These are phyloP conservation scores for Neurospora sp. DNA, from an alignment of 495 filamentous ascomycete genomes.

Conservation along the genomic window DNA sequence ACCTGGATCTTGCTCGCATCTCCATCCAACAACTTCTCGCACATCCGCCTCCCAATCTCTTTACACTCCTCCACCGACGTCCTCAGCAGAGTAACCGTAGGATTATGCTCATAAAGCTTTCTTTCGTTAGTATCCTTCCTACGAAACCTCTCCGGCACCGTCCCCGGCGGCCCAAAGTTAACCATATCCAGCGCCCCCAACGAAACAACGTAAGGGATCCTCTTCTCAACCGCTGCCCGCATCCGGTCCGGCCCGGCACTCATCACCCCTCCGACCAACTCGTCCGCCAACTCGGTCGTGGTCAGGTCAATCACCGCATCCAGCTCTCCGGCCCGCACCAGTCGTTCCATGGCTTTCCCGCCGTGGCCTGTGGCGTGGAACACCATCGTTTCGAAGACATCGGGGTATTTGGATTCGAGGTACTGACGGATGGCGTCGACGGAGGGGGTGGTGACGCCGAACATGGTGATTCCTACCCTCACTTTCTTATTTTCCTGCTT, in stretches of 20 bases:
- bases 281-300: conserved; percentile 56
- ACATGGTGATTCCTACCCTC: conserved; percentile 57
- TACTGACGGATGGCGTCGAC: conserved; percentile 38
- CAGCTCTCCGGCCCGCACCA: conserved; percentile 41
- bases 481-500: conserved; percentile 18
- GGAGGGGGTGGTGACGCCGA: conserved; percentile 59
- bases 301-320: conserved; percentile 59
- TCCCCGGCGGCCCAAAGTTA: conserved; percentile 50
- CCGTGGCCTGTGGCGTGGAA: conserved; percentile 63
- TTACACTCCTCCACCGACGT: conserved; percentile 44
- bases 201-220: conserved; percentile 52
- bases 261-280: conserved; percentile 51
- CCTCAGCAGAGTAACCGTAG: conserved; percentile 53
- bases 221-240: conserved; percentile 37
- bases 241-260: conserved; percentile 44
- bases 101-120: conserved; percentile 52
- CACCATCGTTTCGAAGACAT: conserved; percentile 47
- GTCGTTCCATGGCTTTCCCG: conserved; percentile 55
- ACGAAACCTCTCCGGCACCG: conserved; percentile 39
- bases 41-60: conserved; percentile 42
- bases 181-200: conserved; percentile 60
- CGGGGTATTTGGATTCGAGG: conserved; percentile 25
- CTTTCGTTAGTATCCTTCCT: conserved; percentile 13
- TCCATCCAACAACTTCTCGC: conserved; percentile 34
- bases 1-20: conserved; percentile 36